Evolutionary conservation across 305 asterid species (phyloP), one percentile per base, ranked within the genome.

Genomic region (Fraxinus velutina): DNA sequence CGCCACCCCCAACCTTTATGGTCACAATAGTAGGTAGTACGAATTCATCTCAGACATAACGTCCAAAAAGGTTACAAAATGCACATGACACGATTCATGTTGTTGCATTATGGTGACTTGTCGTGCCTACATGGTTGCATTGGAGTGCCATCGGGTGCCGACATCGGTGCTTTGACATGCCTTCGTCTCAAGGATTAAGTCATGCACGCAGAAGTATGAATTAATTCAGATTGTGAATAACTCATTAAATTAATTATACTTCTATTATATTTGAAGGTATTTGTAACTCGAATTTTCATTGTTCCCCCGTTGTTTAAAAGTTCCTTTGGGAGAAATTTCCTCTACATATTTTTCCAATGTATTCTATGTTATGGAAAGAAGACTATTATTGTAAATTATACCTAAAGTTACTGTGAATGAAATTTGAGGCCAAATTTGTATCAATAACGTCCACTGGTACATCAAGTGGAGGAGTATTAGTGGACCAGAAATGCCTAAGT

Each of bases 401-500:
- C 73, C 33, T 19, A 60, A 5, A 22, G 30, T 60, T 66, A 12
- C 74, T 0, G 37, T 12, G 36, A 12, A 29, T 0, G 39, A 66
- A 66, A 29, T 24, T 10, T 12, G 74, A 66, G 74, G 74, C 19
- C 36, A 66, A 29, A 1, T 66, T 66, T 66, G 2, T 12, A 66
- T 29, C 21, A 66, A 66, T 27, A 66, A 24, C 36, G 19, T 24
- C 73, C 79, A 24, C 84, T 30, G 34, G n/a, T 55, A 47, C 74
- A 80, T 81, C 80, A 81, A 84, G 85, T 87, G 90, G 89, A 32
- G 60, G 52, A 84, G 36, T 32, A 32, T 3, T 4, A 47, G 7
- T 75, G 90, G 86, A 84, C 92, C 93, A 87, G 88, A 71, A 80
- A 78, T 2, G 12, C 13, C 32, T 62, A 62, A 33, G 73, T 22